Percentiles rank a stretch among this genome's conserved stretches.
Conservation (phyloP, 352 stramenopile genomes). For the Pythium sukuiense region DNA sequence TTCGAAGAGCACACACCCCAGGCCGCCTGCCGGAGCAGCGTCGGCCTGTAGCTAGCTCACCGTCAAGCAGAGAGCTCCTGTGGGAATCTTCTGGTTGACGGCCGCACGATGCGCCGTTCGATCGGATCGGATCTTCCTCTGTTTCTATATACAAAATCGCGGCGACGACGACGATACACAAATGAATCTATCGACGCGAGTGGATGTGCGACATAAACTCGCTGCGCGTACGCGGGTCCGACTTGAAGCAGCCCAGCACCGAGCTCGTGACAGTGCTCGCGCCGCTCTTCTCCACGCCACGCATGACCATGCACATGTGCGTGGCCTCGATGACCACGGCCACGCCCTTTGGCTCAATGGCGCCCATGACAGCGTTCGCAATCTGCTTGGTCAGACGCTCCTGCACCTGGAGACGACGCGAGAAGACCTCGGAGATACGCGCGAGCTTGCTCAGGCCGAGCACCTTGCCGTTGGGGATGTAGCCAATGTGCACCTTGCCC, state of each 20-base stretch:
- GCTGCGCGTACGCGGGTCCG: constrained; percentile 85
- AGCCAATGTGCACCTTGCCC: constrained; percentile 95
- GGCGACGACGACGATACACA: neutral
- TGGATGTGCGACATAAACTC: constrained; percentile 91
- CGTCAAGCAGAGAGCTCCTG: constrained; percentile 18
- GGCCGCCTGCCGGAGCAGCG: neutral
- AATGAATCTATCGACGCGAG: constrained; percentile 48
- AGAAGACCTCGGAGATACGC: constrained; percentile 97
- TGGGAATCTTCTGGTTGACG: constrained; percentile 19
- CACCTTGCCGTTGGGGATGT: constrained; percentile 95
- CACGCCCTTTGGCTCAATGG: constrained; percentile 96
- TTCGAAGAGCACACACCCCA: constrained; percentile 25
- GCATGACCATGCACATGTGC: constrained; percentile 99
- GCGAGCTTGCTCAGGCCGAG: constrained; percentile 98
- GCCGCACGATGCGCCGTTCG: constrained; percentile 28
- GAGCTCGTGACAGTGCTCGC: constrained; percentile 96
- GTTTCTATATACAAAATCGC: constrained; percentile 1
- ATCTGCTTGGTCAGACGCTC: constrained; percentile 99
- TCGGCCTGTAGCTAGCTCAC: constrained; percentile 7
- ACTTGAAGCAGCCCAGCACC: constrained; percentile 97
- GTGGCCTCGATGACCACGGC: constrained; percentile 98
- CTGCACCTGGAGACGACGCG: constrained; percentile 97
- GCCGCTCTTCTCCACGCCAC: constrained; percentile 97
- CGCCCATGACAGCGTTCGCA: constrained; percentile 96
- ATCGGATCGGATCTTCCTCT: neutral